Evolutionary conservation across 768 basidiomycete species (phyloP).

Genomic region (Cystofilobasidium macerans): DNA sequence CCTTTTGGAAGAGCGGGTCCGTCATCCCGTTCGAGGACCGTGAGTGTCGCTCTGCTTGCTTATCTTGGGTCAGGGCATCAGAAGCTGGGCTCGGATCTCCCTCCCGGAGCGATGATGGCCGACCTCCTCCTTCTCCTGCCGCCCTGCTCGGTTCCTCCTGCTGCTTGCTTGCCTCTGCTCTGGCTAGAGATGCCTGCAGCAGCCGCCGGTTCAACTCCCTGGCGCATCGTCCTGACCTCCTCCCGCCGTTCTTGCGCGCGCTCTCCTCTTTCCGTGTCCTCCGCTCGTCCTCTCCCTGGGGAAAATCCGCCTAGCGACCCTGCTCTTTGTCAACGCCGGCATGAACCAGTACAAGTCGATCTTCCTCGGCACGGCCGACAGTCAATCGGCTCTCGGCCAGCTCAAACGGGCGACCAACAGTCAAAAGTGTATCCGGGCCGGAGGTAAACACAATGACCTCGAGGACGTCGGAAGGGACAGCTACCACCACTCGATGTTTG

Average conservation of each 20-base stretch:
- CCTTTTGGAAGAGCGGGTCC: conserved; percentile 77
- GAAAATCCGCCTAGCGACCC: conserved; percentile 56
- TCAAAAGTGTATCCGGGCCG: conserved; percentile 97
- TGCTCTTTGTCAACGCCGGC: conserved; percentile 96
- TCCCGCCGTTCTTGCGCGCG: no score
- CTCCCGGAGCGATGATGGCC: no score
- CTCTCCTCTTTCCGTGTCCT: no score
- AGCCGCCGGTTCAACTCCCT: neutral
- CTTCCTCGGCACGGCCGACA: conserved; percentile 96
- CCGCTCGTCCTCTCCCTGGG: no score
- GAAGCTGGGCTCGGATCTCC: no score
- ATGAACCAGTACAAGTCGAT: conserved; percentile 81
- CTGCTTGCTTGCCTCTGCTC: no score
- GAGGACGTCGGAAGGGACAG: conserved; percentile 70
- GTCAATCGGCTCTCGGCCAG: conserved; percentile 78
- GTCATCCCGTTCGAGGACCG: conserved; percentile 95
- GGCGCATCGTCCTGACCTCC: neutral
- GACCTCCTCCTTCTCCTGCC: no score
- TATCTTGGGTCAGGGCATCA: no score
- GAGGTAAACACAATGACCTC: conserved; percentile 97
- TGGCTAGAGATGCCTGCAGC: no score
- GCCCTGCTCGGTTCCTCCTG: no score
- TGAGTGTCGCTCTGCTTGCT: neutral
- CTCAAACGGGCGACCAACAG: conserved; percentile 88
- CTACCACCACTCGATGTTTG: conserved; percentile 47